phyloP scores from a whole-genome alignment of 2,329 filamentous ascomycete genomes.

The Colletotrichum magnum region DNA sequence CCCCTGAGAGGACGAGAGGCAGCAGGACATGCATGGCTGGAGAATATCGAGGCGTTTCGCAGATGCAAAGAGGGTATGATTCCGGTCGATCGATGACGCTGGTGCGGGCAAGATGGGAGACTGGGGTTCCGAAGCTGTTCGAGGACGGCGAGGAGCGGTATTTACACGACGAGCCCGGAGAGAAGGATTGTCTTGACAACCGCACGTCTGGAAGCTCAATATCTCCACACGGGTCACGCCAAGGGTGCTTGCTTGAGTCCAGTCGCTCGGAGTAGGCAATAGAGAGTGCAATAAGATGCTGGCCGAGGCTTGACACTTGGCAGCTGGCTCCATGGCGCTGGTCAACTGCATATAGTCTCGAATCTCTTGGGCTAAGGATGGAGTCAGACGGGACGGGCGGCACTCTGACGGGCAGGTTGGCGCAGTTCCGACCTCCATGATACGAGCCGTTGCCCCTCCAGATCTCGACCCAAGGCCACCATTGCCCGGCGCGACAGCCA shows the following conservation, averaged over 20 bases:
- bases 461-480: slow-evolving; percentile 8
- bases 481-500: slow-evolving; percentile 9
- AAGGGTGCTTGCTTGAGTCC: slow-evolving; percentile 21
- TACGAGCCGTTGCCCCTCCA: slow-evolving; percentile 29
- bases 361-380: slow-evolving; percentile 4
- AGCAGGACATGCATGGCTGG: slow-evolving; percentile 35
- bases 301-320: slow-evolving; percentile 21
- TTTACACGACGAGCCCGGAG: slow-evolving; percentile 29
- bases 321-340: slow-evolving; percentile 28
- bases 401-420: slow-evolving; percentile 14
- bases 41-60: slow-evolving; percentile 13
- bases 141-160: slow-evolving; percentile 28
- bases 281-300: slow-evolving; percentile 6
- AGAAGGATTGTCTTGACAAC: slow-evolving; percentile 2
- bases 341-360: slow-evolving; percentile 25
- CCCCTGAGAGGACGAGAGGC: slow-evolving; percentile 35
- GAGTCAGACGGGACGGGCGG: slow-evolving; percentile 25
- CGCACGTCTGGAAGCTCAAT: background rate
- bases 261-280: slow-evolving; percentile 8
- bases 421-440: slow-evolving; percentile 9
- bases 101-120: slow-evolving; percentile 26
- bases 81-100: slow-evolving; percentile 33
- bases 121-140: background rate
- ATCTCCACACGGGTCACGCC: slow-evolving; percentile 14
- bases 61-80: slow-evolving; percentile 33